Evolutionary conservation across 2,329 filamentous ascomycete genomes (phyloP).

Genomic region (Fusarium austroafricanum): DNA sequence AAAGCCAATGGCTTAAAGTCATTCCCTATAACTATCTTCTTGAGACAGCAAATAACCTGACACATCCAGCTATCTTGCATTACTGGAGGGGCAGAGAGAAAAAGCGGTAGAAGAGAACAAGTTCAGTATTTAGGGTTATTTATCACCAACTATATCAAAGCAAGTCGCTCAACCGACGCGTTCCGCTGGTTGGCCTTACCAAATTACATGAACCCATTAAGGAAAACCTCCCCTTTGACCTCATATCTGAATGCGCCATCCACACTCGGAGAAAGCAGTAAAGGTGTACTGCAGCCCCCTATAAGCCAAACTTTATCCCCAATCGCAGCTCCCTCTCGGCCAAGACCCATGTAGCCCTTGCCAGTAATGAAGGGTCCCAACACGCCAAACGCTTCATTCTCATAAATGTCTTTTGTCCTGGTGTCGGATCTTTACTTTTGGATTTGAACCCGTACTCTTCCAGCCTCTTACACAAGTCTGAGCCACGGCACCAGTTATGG

Average conservation of each 20-base stretch:
- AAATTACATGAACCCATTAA: not conserved
- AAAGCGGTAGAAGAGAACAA: no score
- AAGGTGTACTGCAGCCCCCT: not conserved
- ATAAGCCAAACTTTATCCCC: not conserved
- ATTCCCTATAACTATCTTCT: no score
- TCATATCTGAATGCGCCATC: not conserved
- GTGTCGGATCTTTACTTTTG: not conserved
- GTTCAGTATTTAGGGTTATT: no score
- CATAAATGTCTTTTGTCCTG: not conserved
- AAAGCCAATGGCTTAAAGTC: no score
- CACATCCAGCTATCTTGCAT: no score
- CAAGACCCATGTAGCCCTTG: not conserved
- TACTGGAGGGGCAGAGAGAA: no score
- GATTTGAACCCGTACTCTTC: not conserved
- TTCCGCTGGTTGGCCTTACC: not conserved
- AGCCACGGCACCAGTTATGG: not conserved
- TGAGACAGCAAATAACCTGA: no score
- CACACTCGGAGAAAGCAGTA: not conserved
- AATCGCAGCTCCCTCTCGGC: not conserved
- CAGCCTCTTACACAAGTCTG: not conserved
- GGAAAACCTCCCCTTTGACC: not conserved
- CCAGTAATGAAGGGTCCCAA: not conserved
- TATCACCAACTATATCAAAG: not conserved
- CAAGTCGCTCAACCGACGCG: not conserved
- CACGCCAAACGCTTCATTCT: not conserved